A percentile compares a stretch with the other conserved stretches of the same genome.
These are phyloP conservation scores for Balamuthia mandrillaris DNA, from an alignment of 208 protist species.

Conservation along the genomic window DNA sequence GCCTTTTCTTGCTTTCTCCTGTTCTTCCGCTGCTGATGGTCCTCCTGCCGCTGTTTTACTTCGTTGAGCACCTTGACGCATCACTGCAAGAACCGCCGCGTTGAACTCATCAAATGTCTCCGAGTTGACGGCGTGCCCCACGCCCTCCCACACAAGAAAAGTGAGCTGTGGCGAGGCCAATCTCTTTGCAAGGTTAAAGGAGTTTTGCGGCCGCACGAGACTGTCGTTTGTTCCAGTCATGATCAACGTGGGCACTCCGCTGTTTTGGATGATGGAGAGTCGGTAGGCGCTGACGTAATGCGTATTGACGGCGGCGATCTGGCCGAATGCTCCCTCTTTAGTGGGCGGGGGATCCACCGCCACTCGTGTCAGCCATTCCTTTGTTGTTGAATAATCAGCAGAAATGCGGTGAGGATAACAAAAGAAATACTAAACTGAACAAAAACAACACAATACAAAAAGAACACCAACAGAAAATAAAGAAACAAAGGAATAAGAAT, in stretches of 20 bases:
- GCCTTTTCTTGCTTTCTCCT: background rate
- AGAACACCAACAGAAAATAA: too few relatives aligned
- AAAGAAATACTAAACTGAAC: too few relatives aligned
- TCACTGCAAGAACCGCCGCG: background rate
- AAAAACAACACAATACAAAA: too few relatives aligned
- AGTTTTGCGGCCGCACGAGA: background rate
- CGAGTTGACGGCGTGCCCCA: background rate
- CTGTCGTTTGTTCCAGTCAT: background rate
- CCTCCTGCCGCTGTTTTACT: background rate
- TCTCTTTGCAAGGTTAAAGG: background rate
- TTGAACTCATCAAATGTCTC: slow-evolving; percentile 1
- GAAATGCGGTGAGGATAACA: too few relatives aligned
- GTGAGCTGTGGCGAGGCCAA: background rate
- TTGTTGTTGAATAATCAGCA: too few relatives aligned
- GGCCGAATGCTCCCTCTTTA: background rate
- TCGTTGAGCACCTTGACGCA: background rate
- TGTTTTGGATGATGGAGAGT: background rate
- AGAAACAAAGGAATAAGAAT: background rate
- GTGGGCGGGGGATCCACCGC: background rate
- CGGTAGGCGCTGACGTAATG: background rate
- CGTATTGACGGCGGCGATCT: background rate
- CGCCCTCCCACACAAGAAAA: slow-evolving; percentile 1
- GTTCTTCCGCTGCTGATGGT: background rate
- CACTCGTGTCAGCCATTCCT: too few relatives aligned
- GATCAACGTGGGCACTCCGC: background rate